These are phyloP conservation scores for Arthromyces matolae DNA, from an alignment of 768 basidiomycete genomes.

Conservation along the genomic window DNA sequence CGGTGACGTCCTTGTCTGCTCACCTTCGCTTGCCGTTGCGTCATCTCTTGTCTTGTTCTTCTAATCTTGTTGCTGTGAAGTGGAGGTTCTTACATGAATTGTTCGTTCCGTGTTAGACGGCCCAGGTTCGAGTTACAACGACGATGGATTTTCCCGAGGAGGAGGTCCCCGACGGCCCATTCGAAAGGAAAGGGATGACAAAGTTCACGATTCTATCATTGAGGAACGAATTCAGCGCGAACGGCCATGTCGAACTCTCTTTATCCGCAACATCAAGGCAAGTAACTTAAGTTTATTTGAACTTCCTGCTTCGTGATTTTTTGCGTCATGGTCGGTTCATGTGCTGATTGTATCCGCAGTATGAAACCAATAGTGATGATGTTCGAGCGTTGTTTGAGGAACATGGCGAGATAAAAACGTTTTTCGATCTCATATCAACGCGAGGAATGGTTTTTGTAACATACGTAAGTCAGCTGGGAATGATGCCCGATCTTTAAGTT, in stretches of 20 bases:
- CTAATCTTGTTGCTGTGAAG: conserved; percentile 33
- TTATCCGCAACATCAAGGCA: conserved; percentile 98
- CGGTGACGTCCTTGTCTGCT: conserved; percentile 32
- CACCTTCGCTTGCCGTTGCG: conserved; percentile 40
- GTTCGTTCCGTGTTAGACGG: conserved; percentile 62
- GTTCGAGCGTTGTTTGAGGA: conserved; percentile 86
- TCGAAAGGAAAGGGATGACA: conserved; percentile 82
- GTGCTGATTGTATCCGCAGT: conserved; percentile 42
- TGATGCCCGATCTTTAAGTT: conserved; percentile 4
- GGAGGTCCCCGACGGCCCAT: conserved; percentile 37
- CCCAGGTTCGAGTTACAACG: conserved; percentile 53
- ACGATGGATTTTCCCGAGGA: conserved; percentile 41
- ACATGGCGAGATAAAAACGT: conserved; percentile 94
- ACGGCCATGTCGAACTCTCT: conserved; percentile 91
- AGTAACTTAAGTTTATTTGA: conserved; percentile 35
- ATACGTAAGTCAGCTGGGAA: conserved; percentile 64
- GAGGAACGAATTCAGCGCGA: conserved; percentile 93
- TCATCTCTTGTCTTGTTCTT: conserved; percentile 39
- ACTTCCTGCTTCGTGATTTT: neutral
- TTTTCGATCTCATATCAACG: conserved; percentile 91
- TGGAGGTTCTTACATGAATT: conserved; percentile 45
- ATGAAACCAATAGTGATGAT: conserved; percentile 84
- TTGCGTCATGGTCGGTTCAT: conserved; percentile 1
- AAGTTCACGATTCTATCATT: conserved; percentile 87
- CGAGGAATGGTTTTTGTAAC: conserved; percentile 99